Base-by-base conservation (phyloP, 495 filamentous ascomycete genomes). In the Penicillium simplicissimum region DNA sequence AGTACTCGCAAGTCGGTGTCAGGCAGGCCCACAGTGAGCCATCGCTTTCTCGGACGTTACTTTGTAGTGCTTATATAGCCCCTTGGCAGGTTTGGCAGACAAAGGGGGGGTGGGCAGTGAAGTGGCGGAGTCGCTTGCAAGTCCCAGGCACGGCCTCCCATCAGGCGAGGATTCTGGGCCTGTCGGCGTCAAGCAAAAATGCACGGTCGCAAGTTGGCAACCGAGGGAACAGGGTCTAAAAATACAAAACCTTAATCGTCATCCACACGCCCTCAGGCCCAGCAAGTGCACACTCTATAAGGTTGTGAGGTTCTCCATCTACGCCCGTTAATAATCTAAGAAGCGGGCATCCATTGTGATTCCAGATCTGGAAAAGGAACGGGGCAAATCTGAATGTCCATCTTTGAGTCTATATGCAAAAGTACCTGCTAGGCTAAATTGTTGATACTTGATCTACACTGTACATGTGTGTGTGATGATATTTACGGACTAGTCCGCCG, bases 401-500 rank as follows among this genome's bases (percentile, higher is more conserved):
- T 31, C 28, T 25, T 25, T 25, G 23, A 25, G 23, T 25, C 3
- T 25, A 3, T 3, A 25, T 25, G 23, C 23, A 25, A 25, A 25
- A 25, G 3, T 25, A 25, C 23, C 23, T 25, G 23, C 3, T 25
- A 25, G 23, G 23, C 23, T 25, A 25, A 1, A 25, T 25, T 6
- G 37, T 5, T 38, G 15, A 38, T 42, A 40, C 37, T 15, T 42
- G n/a, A 45, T 45, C 9, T 4, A 45, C 42, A 45, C 42, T 52
- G 14, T 52, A 34, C 48, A 52, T 28, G 8, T 2, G 13, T 28
- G 8, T 2, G 13, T 3, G 10, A 25, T 15, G 6, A n/a, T 25
- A n/a, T 51, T 51, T 60, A 60, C 11, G 52, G 42, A 23, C 57
- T 69, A 0, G 54, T 63, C 37, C 57, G 57, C 28, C 67, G 58